Conservation (phyloP, 176 grass and related monocot genomes). For the Oryza brachyantha region DNA sequence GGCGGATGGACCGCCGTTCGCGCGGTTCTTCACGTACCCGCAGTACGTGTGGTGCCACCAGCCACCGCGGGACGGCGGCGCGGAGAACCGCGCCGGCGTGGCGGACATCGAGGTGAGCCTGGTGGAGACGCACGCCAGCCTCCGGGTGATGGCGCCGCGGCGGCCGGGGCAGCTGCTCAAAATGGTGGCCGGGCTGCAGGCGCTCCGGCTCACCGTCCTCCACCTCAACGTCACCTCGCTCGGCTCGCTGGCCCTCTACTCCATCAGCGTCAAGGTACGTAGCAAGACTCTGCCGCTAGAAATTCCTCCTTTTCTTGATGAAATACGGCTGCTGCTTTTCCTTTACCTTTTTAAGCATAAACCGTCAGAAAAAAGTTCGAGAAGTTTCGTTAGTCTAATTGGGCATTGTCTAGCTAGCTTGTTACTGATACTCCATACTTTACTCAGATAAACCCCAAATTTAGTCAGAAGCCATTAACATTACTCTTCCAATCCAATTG, state of each 20-base stretch:
- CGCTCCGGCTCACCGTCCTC: slow-evolving; percentile 55
- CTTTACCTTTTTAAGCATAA: not conserved
- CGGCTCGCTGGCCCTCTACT: slow-evolving; percentile 64
- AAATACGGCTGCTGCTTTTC: not conserved
- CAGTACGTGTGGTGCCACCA: slow-evolving; percentile 67
- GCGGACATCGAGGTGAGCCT: slow-evolving; percentile 85
- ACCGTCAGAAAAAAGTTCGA: not conserved
- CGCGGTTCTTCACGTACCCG: slow-evolving; percentile 82
- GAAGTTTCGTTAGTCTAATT: not conserved
- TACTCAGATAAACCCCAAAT: not conserved
- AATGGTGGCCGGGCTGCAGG: slow-evolving; percentile 65
- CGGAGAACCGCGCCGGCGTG: slow-evolving; percentile 30
- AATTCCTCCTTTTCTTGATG: no score
- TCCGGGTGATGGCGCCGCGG: slow-evolving; percentile 50
- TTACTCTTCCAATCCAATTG: not conserved
- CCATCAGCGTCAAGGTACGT: slow-evolving; percentile 81
- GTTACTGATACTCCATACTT: not conserved
- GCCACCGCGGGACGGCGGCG: not conserved
- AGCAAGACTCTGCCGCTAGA: not conserved
- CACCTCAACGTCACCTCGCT: slow-evolving; percentile 78
- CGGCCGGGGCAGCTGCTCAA: slow-evolving; percentile 63
- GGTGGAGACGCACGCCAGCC: slow-evolving; percentile 73
- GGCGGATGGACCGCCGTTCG: slow-evolving; percentile 44
- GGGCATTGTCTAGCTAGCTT: not conserved
- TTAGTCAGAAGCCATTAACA: not conserved